These are phyloP conservation scores for Eimeria sp. DNA, from an alignment of 169 alveolate species.

Conservation along the genomic window DNA sequence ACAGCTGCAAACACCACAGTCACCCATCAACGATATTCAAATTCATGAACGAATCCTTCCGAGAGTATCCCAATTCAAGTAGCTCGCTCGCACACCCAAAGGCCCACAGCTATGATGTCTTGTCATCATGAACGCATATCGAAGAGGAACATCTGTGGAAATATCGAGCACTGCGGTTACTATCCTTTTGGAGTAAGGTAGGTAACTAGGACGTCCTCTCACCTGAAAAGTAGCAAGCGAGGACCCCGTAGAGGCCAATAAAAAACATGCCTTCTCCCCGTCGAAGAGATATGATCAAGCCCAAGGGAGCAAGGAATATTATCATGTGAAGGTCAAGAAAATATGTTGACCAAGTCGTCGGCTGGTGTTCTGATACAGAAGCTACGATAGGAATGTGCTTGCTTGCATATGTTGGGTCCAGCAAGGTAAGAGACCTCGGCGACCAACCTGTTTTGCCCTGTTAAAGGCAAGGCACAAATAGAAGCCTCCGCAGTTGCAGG, in stretches of 20 bases:
- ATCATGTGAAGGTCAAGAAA: constrained; percentile 83
- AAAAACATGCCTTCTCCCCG: constrained; percentile 95
- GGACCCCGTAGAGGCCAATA: constrained; percentile 95
- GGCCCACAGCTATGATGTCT: neutral
- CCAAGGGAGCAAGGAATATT: constrained; percentile 82
- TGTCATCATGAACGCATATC: neutral
- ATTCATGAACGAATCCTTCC: neutral
- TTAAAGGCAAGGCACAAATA: constrained; percentile 58
- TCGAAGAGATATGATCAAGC: constrained; percentile 89
- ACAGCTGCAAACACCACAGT: constrained; percentile 88
- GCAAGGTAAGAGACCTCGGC: constrained; percentile 97
- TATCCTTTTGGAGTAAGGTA: neutral
- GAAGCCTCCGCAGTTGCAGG: neutral
- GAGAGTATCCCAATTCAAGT: no score
- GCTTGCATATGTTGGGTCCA: constrained; percentile 99
- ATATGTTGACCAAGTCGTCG: constrained; percentile 98
- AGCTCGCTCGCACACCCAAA: neutral
- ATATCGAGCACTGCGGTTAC: neutral
- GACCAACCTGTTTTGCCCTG: constrained; percentile 96
- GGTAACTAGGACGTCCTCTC: neutral
- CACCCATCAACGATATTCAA: neutral
- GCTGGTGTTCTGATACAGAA: constrained; percentile 99
- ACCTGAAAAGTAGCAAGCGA: constrained; percentile 96
- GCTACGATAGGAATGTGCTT: constrained; percentile 98
- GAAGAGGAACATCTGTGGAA: neutral